Conservation (phyloP, 2,329 filamentous ascomycete genomes). For the Epichloe amarillans region DNA sequence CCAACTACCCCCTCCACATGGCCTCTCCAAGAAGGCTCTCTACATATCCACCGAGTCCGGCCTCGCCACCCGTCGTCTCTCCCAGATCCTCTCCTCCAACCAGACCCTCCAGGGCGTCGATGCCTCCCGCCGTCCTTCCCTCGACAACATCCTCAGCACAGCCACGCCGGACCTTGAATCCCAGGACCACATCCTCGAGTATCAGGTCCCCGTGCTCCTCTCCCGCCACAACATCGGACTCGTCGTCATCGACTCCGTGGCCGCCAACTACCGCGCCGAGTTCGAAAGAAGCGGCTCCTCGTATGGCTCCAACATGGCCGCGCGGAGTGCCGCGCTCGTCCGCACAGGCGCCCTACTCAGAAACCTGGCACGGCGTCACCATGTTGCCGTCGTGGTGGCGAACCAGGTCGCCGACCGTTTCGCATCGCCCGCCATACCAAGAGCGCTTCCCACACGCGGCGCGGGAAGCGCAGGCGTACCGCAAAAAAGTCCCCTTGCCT, state of each 20-base stretch:
- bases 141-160: slow-evolving; percentile 68
- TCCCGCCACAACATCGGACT: slow-evolving; percentile 64
- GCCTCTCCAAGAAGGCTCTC: slow-evolving; percentile 60
- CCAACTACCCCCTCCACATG: slow-evolving; percentile 69
- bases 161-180: slow-evolving; percentile 81
- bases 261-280: slow-evolving; percentile 90
- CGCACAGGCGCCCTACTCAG: slow-evolving; percentile 64
- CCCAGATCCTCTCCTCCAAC: slow-evolving; percentile 62
- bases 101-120: slow-evolving; percentile 36
- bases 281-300: slow-evolving; percentile 47
- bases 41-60: slow-evolving; percentile 91
- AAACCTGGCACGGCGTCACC: slow-evolving; percentile 57
- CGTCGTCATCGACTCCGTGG: slow-evolving; percentile 79
- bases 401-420: slow-evolving; percentile 96
- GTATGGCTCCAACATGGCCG: slow-evolving; percentile 50
- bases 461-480: slow-evolving; percentile 3
- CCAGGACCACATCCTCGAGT: slow-evolving; percentile 88
- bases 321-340: slow-evolving; percentile 63
- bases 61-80: slow-evolving; percentile 67
- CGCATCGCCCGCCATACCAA: slow-evolving; percentile 11
- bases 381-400: slow-evolving; percentile 76
- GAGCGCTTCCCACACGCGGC: background rate
- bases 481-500: slow-evolving; percentile 38
- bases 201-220: slow-evolving; percentile 80
- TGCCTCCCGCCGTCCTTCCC: slow-evolving; percentile 35